A percentile compares a stretch with the other conserved stretches of the same genome.
phyloP scores from a whole-genome alignment of 1,284 basidiomycete genomes.

The Meira nashicola region DNA sequence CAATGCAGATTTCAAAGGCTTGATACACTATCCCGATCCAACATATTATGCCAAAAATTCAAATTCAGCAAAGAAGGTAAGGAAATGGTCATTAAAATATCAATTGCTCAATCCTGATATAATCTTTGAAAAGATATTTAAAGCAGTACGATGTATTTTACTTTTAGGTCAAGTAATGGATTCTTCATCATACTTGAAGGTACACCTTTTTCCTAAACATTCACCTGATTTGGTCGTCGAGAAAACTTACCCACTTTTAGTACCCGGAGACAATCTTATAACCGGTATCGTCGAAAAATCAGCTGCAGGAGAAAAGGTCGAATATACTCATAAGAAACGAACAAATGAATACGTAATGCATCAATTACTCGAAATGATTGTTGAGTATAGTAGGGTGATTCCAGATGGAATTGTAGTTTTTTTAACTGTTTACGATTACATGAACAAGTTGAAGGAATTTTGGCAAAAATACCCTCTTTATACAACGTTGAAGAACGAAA shows the following conservation, averaged over 20 bases:
- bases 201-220: constrained; percentile 73
- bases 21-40: constrained; percentile 50
- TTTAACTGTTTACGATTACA: constrained; percentile 82
- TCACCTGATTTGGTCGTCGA: constrained; percentile 64
- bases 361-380: constrained; percentile 76
- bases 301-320: constrained; percentile 69
- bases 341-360: constrained; percentile 68
- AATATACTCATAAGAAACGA: constrained; percentile 76
- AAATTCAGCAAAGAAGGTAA: not conserved
- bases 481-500: constrained; percentile 65
- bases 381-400: constrained; percentile 72
- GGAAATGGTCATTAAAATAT: constrained; percentile 70
- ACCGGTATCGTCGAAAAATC: constrained; percentile 73
- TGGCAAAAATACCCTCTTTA: constrained; percentile 68
- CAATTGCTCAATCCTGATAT: constrained; percentile 90
- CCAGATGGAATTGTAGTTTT: constrained; percentile 89
- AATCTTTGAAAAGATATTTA: constrained; percentile 76
- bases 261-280: constrained; percentile 73
- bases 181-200: constrained; percentile 68
- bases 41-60: not conserved
- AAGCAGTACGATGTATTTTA: constrained; percentile 73
- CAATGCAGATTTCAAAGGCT: constrained; percentile 70
- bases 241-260: constrained; percentile 89
- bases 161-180: constrained; percentile 97
- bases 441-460: constrained; percentile 64